These are phyloP conservation scores for Aspergillus ostianus DNA, from an alignment of 495 filamentous ascomycete species.

Conservation along the genomic window DNA sequence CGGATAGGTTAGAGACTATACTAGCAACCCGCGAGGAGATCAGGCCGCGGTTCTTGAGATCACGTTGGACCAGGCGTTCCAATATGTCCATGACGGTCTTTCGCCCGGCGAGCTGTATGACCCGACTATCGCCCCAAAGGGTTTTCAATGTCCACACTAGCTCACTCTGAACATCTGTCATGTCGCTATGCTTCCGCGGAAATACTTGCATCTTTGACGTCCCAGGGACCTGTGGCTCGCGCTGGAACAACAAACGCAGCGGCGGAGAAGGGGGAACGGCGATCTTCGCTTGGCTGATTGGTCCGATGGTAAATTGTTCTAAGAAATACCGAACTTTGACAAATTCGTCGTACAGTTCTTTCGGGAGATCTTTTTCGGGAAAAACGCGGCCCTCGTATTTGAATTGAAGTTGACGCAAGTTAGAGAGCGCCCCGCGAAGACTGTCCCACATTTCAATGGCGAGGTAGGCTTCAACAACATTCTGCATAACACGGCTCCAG, in stretches of 20 bases:
- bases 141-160: constrained; percentile 28
- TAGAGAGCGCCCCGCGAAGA: constrained; percentile 25
- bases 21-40: constrained; percentile 37
- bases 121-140: constrained; percentile 22
- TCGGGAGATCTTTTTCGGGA: constrained; percentile 28
- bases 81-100: constrained; percentile 44
- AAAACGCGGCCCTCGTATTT: constrained; percentile 27
- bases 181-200: too few species aligned
- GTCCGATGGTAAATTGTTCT: constrained; percentile 20
- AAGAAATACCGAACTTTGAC: constrained; percentile 32
- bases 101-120: constrained; percentile 25
- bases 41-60: constrained; percentile 29
- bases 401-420: constrained; percentile 22
- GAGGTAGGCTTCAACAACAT: constrained; percentile 29
- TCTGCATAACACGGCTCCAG: constrained; percentile 32
- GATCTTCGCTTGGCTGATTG: constrained; percentile 24
- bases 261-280: constrained; percentile 33
- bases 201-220: too few species aligned
- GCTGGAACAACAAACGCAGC: constrained; percentile 28
- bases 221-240: constrained; percentile 11
- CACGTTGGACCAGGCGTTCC: constrained; percentile 39
- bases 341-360: constrained; percentile 30
- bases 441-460: constrained; percentile 26
- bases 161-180: too few species aligned
- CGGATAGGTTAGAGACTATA: constrained; percentile 41